Percentiles rank a stretch among this genome's conserved stretches.
These are phyloP conservation scores for Passiflora organensis DNA, from an alignment of 345 rosid species.

Conservation along the genomic window DNA sequence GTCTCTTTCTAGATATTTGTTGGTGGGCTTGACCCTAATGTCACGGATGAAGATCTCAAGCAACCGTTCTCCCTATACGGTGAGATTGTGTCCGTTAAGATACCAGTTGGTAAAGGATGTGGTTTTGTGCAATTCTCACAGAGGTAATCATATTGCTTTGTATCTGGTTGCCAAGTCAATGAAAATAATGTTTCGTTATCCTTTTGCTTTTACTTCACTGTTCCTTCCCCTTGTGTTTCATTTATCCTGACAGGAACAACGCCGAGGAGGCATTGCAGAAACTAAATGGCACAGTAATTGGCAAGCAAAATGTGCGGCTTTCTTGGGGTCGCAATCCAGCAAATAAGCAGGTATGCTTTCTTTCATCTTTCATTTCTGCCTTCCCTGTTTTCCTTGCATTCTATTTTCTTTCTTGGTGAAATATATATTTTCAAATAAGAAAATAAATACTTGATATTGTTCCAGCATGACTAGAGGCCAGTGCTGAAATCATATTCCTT, in stretches of 20 bases:
- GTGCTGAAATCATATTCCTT: no score
- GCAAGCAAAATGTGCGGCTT: conserved; percentile 69
- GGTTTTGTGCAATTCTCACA: conserved; percentile 87
- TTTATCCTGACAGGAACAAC: conserved; percentile 39
- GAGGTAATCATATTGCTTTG: conserved; percentile 43
- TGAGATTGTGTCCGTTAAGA: conserved; percentile 84
- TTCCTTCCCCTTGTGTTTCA: conserved; percentile 1
- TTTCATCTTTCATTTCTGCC: no score
- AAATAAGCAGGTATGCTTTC: conserved; percentile 72
- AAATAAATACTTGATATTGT: no score
- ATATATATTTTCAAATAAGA: no score
- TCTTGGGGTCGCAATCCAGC: conserved; percentile 86
- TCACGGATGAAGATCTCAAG: conserved; percentile 77
- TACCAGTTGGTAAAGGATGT: conserved; percentile 87
- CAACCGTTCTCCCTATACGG: conserved; percentile 79
- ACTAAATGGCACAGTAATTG: conserved; percentile 55
- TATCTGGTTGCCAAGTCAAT: not conserved
- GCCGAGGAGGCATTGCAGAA: conserved; percentile 94
- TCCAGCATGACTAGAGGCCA: no score
- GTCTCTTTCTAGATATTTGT: conserved; percentile 77
- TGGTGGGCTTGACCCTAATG: conserved; percentile 89
- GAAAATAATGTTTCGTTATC: not conserved
- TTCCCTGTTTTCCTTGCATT: not conserved
- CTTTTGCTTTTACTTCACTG: conserved; percentile 10
- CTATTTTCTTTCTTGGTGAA: not conserved